A percentile compares a stretch with the other conserved stretches of the same genome.
Evolutionary conservation across 2,329 filamentous ascomycete species (phyloP).

Genomic region (Alternaria rosae): DNA sequence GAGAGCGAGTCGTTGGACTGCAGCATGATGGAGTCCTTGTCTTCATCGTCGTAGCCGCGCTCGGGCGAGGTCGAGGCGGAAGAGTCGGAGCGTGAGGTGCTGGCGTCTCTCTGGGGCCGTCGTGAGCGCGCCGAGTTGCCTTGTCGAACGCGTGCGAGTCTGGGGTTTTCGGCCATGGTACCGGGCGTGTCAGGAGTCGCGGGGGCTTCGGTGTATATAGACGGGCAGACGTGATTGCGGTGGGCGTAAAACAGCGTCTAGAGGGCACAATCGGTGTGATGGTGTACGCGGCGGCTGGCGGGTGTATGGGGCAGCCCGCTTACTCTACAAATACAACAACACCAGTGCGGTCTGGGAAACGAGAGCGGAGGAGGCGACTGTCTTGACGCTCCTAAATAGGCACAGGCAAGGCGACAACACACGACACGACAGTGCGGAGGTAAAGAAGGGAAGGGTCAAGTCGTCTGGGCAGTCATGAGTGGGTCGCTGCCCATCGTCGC

Average conservation of each 20-base stretch:
- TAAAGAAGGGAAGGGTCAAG: slow-evolving; percentile 5
- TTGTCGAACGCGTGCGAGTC: slow-evolving; percentile 10
- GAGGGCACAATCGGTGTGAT: slow-evolving; percentile 7
- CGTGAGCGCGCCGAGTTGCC: slow-evolving; percentile 44
- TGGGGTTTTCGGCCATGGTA: slow-evolving; percentile 17
- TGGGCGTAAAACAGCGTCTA: background rate
- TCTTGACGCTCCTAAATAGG: background rate
- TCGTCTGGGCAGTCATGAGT: slow-evolving; percentile 12
- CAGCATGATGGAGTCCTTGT: slow-evolving; percentile 89
- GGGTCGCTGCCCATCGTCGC: slow-evolving; percentile 11
- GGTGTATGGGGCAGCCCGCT: slow-evolving; percentile 6
- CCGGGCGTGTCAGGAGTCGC: slow-evolving; percentile 3
- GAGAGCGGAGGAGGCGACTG: background rate
- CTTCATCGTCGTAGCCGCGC: slow-evolving; percentile 83
- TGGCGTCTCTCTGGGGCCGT: slow-evolving; percentile 40
- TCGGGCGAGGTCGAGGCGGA: slow-evolving; percentile 79
- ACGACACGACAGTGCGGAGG: background rate
- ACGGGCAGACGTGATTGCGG: slow-evolving; percentile 2
- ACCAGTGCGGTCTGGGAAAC: background rate
- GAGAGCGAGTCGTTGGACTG: slow-evolving; percentile 90
- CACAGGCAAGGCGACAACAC: slow-evolving; percentile 1
- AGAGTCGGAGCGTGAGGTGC: slow-evolving; percentile 52
- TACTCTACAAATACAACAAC: background rate
- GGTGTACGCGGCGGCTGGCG: slow-evolving; percentile 19
- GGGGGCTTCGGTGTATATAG: background rate